These are phyloP conservation scores for Rhexocercosporidium sp. DNA, from an alignment of 2,329 filamentous ascomycete genomes.

Conservation along the genomic window DNA sequence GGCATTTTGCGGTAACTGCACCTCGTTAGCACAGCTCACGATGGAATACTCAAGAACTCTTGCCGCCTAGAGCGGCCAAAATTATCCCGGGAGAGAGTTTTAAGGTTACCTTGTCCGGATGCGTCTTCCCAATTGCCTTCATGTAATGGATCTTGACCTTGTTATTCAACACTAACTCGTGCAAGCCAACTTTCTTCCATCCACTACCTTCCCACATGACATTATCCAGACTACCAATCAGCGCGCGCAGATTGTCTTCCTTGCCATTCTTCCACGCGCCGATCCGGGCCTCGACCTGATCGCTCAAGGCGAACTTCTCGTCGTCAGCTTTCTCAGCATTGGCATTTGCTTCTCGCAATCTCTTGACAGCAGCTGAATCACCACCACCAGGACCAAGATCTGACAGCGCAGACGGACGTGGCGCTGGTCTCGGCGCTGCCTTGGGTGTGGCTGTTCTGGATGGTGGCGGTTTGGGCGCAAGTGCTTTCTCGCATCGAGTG, in stretches of 20 bases:
- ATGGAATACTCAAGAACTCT: too few species aligned
- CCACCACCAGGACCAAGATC: slow-evolving; percentile 45
- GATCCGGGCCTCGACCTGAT: slow-evolving; percentile 82
- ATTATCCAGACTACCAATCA: slow-evolving; percentile 83
- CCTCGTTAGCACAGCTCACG: not conserved
- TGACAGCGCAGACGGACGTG: slow-evolving; percentile 50
- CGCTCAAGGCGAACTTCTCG: slow-evolving; percentile 88
- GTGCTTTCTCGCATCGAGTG: slow-evolving; percentile 86
- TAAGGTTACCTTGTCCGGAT: slow-evolving; percentile 98
- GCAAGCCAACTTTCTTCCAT: slow-evolving; percentile 96
- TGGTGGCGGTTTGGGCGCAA: slow-evolving; percentile 68
- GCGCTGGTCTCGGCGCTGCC: slow-evolving; percentile 51
- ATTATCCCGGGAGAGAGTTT: too few species aligned
- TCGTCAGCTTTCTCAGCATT: slow-evolving; percentile 87
- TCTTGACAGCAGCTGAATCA: slow-evolving; percentile 77
- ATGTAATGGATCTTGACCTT: slow-evolving; percentile 98
- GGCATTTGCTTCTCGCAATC: slow-evolving; percentile 81
- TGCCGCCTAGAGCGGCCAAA: not conserved
- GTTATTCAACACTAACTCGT: slow-evolving; percentile 88
- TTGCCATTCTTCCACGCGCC: slow-evolving; percentile 88
- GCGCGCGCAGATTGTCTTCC: slow-evolving; percentile 85
- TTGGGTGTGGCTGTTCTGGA: slow-evolving; percentile 51
- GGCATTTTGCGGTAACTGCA: slow-evolving; percentile 66
- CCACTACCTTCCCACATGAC: slow-evolving; percentile 92
- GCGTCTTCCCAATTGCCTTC: slow-evolving; percentile 98